Percentiles rank a stretch among this genome's conserved stretches.
phyloP scores from a whole-genome alignment of 306 rosid genomes.

The Casuarina glauca region DNA sequence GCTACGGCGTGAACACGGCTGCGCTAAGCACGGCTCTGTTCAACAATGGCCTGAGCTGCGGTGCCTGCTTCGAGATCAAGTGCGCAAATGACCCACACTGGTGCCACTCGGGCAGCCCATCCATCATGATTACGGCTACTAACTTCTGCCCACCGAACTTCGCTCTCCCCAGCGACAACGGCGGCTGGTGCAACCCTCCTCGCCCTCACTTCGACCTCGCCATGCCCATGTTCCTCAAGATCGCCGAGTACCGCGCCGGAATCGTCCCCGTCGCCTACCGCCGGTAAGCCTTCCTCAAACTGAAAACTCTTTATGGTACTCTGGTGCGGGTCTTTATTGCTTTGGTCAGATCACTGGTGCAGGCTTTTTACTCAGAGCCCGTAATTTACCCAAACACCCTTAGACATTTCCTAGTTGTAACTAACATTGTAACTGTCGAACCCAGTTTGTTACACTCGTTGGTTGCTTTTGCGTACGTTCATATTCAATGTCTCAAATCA shows the following conservation, averaged over 20 bases:
- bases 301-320: background rate
- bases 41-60: conserved; percentile 88
- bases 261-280: conserved; percentile 95
- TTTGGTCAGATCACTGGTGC: conserved; percentile 2
- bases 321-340: conserved; percentile 8
- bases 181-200: conserved; percentile 99
- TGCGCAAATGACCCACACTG: conserved; percentile 68
- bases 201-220: conserved; percentile 96
- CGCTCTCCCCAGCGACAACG: conserved; percentile 90
- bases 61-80: conserved; percentile 87
- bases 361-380: background rate
- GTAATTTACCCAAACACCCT: background rate
- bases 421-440: background rate
- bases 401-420: background rate
- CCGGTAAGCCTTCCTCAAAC: conserved; percentile 40
- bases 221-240: conserved; percentile 98
- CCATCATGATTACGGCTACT: conserved; percentile 81
- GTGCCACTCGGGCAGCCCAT: conserved; percentile 96
- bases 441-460: background rate
- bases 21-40: conserved; percentile 92
- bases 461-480: background rate
- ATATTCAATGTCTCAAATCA: too few species aligned
- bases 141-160: conserved; percentile 96
- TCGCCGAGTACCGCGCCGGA: conserved; percentile 96
- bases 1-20: conserved; percentile 90